A percentile compares a stretch with the other conserved stretches of the same genome.
phyloP scores from a whole-genome alignment of 164 flowering plant species.

The Vitis labrusca region DNA sequence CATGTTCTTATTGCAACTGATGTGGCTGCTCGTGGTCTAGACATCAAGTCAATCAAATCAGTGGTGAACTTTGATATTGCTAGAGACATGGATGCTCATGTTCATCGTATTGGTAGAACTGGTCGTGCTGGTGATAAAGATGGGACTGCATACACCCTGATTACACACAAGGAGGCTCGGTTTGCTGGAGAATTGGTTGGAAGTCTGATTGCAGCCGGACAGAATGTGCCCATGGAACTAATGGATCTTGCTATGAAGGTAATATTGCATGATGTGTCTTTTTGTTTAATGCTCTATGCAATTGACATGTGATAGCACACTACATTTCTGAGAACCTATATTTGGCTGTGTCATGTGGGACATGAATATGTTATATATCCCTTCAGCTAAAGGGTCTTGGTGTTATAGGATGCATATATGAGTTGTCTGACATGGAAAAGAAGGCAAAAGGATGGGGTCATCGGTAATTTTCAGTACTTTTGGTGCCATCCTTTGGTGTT shows the following conservation, averaged over 20 bases:
- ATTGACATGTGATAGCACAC: too few relatives aligned
- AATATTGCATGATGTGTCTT: constrained; percentile 13
- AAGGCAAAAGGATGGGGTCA: too few relatives aligned
- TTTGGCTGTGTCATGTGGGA: neutral
- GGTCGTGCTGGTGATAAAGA: constrained; percentile 99
- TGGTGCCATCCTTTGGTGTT: too few relatives aligned
- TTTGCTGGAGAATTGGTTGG: constrained; percentile 97
- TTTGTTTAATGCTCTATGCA: too few relatives aligned
- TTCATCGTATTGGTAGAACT: constrained; percentile 99
- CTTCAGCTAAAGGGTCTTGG: neutral
- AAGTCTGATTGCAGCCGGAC: constrained; percentile 96
- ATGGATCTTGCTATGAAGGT: constrained; percentile 99
- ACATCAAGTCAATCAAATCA: constrained; percentile 86
- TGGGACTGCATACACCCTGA: constrained; percentile 87
- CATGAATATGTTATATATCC: neutral
- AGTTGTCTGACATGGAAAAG: neutral
- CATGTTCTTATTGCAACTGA: constrained; percentile 96
- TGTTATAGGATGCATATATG: neutral
- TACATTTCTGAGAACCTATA: neutral
- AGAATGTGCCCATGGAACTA: constrained; percentile 80
- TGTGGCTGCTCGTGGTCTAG: constrained; percentile 99
- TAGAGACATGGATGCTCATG: constrained; percentile 96
- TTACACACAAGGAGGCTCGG: constrained; percentile 88
- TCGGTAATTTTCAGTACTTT: too few relatives aligned
- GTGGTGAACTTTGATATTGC: constrained; percentile 97